Evolutionary conservation across 108 stramenopile species (phyloP), one percentile per base, ranked within the genome.

Genomic region (Skeletonema potamos): DNA sequence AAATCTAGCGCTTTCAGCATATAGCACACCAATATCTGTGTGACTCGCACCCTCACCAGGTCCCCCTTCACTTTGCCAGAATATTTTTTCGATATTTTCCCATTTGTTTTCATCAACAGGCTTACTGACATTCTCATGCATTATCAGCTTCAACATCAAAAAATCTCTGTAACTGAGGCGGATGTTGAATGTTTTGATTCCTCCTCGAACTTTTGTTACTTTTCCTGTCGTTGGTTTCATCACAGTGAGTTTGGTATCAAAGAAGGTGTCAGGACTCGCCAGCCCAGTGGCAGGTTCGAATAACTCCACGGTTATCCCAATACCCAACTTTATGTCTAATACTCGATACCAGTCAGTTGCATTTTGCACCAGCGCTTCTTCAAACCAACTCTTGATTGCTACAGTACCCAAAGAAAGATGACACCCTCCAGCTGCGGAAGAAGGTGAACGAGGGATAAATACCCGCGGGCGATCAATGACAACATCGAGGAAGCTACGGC

Each of bases 71-170:
- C 80, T 73, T 43, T 78, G 64, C 73, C 82, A 82, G 37, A 76
- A 87, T n/a, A 79, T 65, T 20, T 86, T 84, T 48, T 91, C 89
- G 6, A 87, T 46, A 44, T 91, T 91, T 57, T 88, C 85, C 89
- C 89, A 91, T 62, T 61, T 61, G 6, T 70, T 64, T 6, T 77
- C 83, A 57, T 91, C 84, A 10, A 83, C 61, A 11, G 55, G 27
- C 57, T 77, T 77, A 30, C 72, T 80, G 30, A 91, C 54, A 56
- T 91, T 91, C 29, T 79, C 70, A 3, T 51, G 41, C 24, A 79
- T 20, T 15, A 89, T 74, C 24, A 66, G 59, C 10, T 69, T 73
- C 7, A 89, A 55, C 17, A 89, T 66, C 30, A 59, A 34, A 51
- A 79, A 91, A 56, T 89, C 86, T 9, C 70, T 59, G 34, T 91